These are phyloP conservation scores for Mortierella sp. DNA, from an alignment of 371 early-diverging fungal species.

Conservation along the genomic window DNA sequence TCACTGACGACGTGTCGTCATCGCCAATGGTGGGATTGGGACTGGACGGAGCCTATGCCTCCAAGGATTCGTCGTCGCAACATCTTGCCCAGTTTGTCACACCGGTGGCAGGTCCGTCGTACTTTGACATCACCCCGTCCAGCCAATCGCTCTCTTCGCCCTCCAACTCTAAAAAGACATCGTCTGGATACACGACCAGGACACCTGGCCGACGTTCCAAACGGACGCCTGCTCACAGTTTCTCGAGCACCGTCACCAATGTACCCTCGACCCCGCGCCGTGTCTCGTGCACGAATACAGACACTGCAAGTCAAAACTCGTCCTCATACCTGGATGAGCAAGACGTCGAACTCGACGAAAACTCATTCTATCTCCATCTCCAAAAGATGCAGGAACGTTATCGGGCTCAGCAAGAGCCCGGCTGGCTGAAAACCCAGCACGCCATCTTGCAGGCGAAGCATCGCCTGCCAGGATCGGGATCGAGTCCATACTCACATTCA, in stretches of 20 bases:
- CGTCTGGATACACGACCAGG: constrained; percentile 24
- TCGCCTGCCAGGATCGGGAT: constrained; percentile 14
- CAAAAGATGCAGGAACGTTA: constrained; percentile 48
- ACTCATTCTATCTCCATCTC: constrained; percentile 44
- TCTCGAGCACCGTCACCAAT: constrained; percentile 44
- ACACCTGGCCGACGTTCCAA: constrained; percentile 43
- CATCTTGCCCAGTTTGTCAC: constrained; percentile 22
- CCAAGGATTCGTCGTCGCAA: constrained; percentile 12
- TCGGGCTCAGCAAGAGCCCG: constrained; percentile 38
- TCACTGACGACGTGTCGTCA: constrained; percentile 6
- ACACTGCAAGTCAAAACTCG: constrained; percentile 39
- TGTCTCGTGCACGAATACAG: constrained; percentile 24
- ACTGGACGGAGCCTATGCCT: constrained; percentile 15
- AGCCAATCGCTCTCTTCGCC: constrained; percentile 2
- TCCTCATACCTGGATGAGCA: constrained; percentile 33
- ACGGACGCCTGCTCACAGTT: constrained; percentile 40
- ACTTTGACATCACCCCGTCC: constrained; percentile 41
- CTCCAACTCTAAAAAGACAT: constrained; percentile 16
- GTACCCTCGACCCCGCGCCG: constrained; percentile 22
- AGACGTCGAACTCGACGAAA: constrained; percentile 46
- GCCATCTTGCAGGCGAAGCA: constrained; percentile 45
- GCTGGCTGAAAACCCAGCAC: constrained; percentile 43
- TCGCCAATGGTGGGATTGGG: constrained; percentile 25
- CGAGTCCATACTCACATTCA: constrained; percentile 27
- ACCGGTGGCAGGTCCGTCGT: constrained; percentile 34